Evolutionary conservation across 176 grass and related monocot species (phyloP).

Genomic region (Zoysia japonica): DNA sequence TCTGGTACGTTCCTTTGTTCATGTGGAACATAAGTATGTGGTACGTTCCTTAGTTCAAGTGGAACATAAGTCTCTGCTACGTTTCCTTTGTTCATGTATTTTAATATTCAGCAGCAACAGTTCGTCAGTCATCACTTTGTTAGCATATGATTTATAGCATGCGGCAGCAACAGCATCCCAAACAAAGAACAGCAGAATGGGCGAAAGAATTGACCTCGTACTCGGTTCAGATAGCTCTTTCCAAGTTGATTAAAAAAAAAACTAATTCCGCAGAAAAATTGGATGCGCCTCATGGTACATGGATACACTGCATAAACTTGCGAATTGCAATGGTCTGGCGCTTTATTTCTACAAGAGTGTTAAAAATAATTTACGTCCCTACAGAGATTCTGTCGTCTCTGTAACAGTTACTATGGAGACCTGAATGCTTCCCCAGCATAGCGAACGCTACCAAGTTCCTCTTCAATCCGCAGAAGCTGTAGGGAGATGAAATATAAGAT

Average conservation of each 20-base stretch:
- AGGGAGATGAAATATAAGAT: background rate
- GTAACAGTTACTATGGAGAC: slow-evolving; percentile 50
- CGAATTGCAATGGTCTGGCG: background rate
- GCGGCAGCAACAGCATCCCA: too few species aligned
- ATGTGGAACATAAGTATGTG: too few species aligned
- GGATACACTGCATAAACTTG: background rate
- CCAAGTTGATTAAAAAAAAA: background rate
- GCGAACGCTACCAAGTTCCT: slow-evolving; percentile 83
- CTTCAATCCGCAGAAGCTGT: slow-evolving; percentile 87
- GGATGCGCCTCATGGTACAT: slow-evolving; percentile 18
- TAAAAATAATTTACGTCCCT: background rate
- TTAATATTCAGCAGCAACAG: too few species aligned
- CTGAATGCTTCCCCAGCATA: slow-evolving; percentile 88
- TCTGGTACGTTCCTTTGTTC: too few species aligned
- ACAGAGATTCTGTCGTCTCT: slow-evolving; percentile 17
- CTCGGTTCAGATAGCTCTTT: background rate
- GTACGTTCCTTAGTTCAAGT: too few species aligned
- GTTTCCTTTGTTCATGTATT: too few species aligned
- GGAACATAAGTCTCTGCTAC: too few species aligned
- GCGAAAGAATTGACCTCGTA: background rate
- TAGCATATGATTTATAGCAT: background rate
- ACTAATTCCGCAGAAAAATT: slow-evolving; percentile 28
- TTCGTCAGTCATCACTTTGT: too few species aligned
- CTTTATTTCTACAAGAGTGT: slow-evolving; percentile 55
- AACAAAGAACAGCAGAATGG: background rate